Percentiles rank a stretch among this genome's conserved stretches.
Conservation (phyloP, 2,329 filamentous ascomycete species). For the Talaromyces sp. region DNA sequence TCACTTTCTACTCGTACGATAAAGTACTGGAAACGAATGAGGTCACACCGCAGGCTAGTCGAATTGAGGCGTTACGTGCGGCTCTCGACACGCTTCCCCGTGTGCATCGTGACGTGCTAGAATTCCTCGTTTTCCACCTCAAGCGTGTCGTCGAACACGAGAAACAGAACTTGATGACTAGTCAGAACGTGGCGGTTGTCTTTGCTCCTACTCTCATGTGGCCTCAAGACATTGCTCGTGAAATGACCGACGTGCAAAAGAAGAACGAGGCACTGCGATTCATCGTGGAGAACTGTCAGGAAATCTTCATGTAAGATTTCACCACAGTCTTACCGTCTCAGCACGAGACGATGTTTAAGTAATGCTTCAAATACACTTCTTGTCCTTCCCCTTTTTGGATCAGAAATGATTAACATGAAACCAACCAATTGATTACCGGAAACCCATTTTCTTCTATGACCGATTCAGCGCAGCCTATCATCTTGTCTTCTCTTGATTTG, state of each 20-base stretch:
- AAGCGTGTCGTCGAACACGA: slow-evolving; percentile 78
- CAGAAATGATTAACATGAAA: not conserved
- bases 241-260: slow-evolving; percentile 92
- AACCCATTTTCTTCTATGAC: not conserved
- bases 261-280: slow-evolving; percentile 93
- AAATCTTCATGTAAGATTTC: slow-evolving; percentile 59
- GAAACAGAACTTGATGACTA: slow-evolving; percentile 89
- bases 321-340: not conserved
- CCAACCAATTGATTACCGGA: not conserved
- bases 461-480: not conserved
- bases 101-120: slow-evolving; percentile 80
- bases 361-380: slow-evolving; percentile 4
- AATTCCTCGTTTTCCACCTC: slow-evolving; percentile 92
- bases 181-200: slow-evolving; percentile 91
- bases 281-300: slow-evolving; percentile 81
- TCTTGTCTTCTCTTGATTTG: not conserved
- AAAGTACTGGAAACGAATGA: slow-evolving; percentile 66
- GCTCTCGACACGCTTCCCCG: slow-evolving; percentile 75
- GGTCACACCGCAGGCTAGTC: slow-evolving; percentile 60
- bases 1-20: slow-evolving; percentile 92
- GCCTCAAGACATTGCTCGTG: slow-evolving; percentile 79
- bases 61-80: slow-evolving; percentile 65
- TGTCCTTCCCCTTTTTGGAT: not conserved
- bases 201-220: slow-evolving; percentile 98
- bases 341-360: not conserved